Percentiles rank a stretch among this genome's conserved stretches.
Evolutionary conservation across 768 basidiomycete species (phyloP).

Genomic region (Pulveroboletus sp.): DNA sequence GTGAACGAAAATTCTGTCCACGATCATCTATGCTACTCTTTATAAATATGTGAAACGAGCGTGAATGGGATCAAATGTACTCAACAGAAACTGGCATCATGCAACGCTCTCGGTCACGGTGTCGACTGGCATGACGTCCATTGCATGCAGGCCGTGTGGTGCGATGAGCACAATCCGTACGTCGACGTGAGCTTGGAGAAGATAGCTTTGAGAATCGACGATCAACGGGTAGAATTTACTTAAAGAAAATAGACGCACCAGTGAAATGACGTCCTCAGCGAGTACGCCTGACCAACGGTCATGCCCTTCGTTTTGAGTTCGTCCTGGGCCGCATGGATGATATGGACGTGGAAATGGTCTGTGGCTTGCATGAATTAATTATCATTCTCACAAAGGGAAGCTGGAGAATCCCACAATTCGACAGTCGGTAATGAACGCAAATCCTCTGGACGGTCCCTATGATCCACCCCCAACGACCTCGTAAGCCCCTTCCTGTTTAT

Average conservation of each 20-base stretch:
- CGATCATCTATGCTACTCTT: too few species aligned
- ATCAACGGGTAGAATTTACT: background rate
- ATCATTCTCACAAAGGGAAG: too few species aligned
- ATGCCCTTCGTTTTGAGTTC: slow-evolving; percentile 65
- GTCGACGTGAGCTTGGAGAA: slow-evolving; percentile 73
- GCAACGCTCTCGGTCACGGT: background rate
- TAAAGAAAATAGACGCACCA: slow-evolving; percentile 44
- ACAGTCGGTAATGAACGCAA: too few species aligned
- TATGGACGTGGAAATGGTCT: slow-evolving; percentile 96
- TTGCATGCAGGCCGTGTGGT: slow-evolving; percentile 65
- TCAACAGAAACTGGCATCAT: background rate
- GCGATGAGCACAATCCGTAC: slow-evolving; percentile 80
- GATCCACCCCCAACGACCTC: too few species aligned
- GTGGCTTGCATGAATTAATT: too few species aligned
- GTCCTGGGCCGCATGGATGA: slow-evolving; percentile 67
- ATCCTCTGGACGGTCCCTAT: too few species aligned
- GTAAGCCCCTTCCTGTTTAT: slow-evolving; percentile 56
- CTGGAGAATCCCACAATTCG: too few species aligned
- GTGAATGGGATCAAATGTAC: background rate
- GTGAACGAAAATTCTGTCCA: too few species aligned
- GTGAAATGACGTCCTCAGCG: slow-evolving; percentile 84
- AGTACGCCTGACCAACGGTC: slow-evolving; percentile 86
- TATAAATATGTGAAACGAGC: too few species aligned
- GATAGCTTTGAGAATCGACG: slow-evolving; percentile 42
- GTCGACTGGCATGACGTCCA: slow-evolving; percentile 36